Base-by-base conservation (phyloP, 2,329 filamentous ascomycete species). In the Rhynchosporium secalis region DNA sequence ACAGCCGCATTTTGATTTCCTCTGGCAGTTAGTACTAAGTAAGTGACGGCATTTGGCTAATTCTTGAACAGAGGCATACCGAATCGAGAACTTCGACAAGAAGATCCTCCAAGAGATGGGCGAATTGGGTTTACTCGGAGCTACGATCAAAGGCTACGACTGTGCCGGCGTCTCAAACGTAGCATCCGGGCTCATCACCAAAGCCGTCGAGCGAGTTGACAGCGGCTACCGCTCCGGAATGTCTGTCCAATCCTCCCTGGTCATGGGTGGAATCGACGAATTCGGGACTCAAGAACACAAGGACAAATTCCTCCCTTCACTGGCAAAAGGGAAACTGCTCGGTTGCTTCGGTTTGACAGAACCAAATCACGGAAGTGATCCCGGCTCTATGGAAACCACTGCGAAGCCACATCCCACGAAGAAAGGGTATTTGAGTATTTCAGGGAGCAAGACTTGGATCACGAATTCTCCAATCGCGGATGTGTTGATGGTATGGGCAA, bases 391-490 rank as follows among this genome's bases (percentile, higher is more conserved):
- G 91, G 92, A 96, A 81, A 92, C 89, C 5, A 82, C 84, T 9
- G 93, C 92, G n/a, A 91, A 87, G 74, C 87, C 88, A 55, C 92
- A 96, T 74, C 90, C 92, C 5, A 87, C 85, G 7, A 93, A 93
- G 80, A 88, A 90, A 72, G 92, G 92, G 1, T 91, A 92, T 75
- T 90, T 88, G 70, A 84, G 87, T 48, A 78, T 96, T 41, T 91
- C 87, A 51, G 92, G 92, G 1, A 80, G 90, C 56, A 96, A 96
- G 81, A 96, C 93, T 0, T 96, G 92, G 92, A 96, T 96, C 74
- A 96, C 92, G 13, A 96, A 96, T 77, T 94, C 90, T 7, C 92
- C 92, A 3, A 96, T 96, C 70, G 86, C 92, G 1, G 91, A 96
- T 70, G 82, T 96, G 2, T 78, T 96, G 58, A 78, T 96, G 67